Evolutionary conservation across 371 early-diverging fungal genomes (phyloP).

Genomic region (Globomyces sp.): DNA sequence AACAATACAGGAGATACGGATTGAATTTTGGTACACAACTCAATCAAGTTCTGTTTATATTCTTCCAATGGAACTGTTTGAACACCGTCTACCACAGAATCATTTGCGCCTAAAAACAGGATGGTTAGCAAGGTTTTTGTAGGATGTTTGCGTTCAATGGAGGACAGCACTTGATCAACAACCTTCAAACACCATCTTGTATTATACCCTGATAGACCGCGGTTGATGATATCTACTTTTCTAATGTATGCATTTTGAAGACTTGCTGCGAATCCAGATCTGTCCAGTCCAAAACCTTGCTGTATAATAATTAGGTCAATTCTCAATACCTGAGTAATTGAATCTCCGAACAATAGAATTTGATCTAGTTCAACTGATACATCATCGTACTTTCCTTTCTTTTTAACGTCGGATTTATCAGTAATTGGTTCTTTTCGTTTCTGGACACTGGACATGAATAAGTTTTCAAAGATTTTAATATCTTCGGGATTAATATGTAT

Average conservation of each 20-base stretch:
- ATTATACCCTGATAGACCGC: constrained; percentile 8
- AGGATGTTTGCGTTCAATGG: neutral
- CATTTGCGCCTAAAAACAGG: neutral
- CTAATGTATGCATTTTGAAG: constrained; percentile 7
- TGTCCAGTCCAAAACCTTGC: neutral
- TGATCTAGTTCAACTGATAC: too few relatives aligned
- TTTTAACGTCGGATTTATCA: too few relatives aligned
- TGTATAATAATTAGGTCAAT: neutral
- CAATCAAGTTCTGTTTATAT: neutral
- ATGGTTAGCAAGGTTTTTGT: neutral
- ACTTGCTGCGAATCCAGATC: neutral
- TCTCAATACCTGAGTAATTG: constrained; percentile 4
- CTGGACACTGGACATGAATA: too few relatives aligned
- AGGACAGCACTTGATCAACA: neutral
- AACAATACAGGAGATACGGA: neutral
- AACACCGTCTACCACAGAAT: neutral
- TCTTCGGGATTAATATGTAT: neutral
- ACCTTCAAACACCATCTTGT: constrained; percentile 1
- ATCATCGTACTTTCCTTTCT: too few relatives aligned
- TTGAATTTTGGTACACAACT: neutral
- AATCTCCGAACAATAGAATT: constrained; percentile 11
- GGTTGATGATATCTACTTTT: constrained; percentile 6
- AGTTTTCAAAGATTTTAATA: neutral
- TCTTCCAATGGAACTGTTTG: neutral
- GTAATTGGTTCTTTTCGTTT: too few relatives aligned